Evolutionary conservation across 129 eudicot species (phyloP).

Genomic region (Artemisia tridentata): DNA sequence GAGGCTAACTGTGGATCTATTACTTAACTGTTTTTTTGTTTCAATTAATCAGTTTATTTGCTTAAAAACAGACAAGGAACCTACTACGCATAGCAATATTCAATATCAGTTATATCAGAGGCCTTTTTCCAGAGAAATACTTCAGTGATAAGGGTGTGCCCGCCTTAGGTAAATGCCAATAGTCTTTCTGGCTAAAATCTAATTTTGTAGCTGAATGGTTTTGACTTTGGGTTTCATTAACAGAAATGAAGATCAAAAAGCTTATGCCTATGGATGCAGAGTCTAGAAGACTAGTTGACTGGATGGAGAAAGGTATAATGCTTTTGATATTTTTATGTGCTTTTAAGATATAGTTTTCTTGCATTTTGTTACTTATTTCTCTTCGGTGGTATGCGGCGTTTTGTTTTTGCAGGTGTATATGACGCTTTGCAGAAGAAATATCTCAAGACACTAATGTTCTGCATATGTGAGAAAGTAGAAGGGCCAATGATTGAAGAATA

Average conservation of each 20-base stretch:
- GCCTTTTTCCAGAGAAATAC: slow-evolving; percentile 95
- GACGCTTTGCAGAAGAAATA: slow-evolving; percentile 97
- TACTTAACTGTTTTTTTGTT: slow-evolving; percentile 7
- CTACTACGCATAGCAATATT: slow-evolving; percentile 94
- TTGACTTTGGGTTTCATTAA: slow-evolving; percentile 19
- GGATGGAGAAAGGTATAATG: slow-evolving; percentile 95
- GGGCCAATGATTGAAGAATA: slow-evolving; percentile 98
- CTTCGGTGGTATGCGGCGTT: neutral
- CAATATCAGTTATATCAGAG: slow-evolving; percentile 97
- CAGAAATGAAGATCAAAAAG: slow-evolving; percentile 99
- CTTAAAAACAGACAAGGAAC: slow-evolving; percentile 78
- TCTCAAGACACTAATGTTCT: slow-evolving; percentile 83
- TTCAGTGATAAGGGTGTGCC: slow-evolving; percentile 91
- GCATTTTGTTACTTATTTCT: slow-evolving; percentile 11
- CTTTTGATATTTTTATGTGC: slow-evolving; percentile 6
- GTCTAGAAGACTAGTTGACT: slow-evolving; percentile 93
- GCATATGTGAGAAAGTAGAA: slow-evolving; percentile 74
- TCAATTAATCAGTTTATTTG: slow-evolving; percentile 19
- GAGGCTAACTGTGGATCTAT: slow-evolving; percentile 10
- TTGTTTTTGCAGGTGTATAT: slow-evolving; percentile 68
- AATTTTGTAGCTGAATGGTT: slow-evolving; percentile 21
- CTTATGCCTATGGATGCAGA: slow-evolving; percentile 98
- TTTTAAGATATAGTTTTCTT: neutral
- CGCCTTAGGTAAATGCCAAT: slow-evolving; percentile 62
- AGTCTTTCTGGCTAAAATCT: slow-evolving; percentile 3